phyloP scores from a whole-genome alignment of 176 grass and related monocot genomes.

The Canna indica region DNA sequence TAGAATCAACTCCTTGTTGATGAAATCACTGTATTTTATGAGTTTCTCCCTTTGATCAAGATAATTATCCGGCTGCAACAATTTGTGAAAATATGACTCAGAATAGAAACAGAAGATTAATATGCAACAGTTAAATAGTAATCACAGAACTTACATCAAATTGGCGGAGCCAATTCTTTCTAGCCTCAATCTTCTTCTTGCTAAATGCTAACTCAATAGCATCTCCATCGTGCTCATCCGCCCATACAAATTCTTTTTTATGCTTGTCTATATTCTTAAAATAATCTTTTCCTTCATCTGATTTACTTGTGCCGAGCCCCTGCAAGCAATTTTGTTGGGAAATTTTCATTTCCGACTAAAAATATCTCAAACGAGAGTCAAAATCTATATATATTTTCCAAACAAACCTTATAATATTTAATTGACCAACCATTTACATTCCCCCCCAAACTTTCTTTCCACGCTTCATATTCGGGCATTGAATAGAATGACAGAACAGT shows the following conservation, averaged over 20 bases:
- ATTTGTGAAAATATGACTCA: neutral
- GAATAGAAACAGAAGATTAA: neutral
- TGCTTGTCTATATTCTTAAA: conserved; percentile 34
- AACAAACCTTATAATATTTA: conserved; percentile 81
- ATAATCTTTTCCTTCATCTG: conserved; percentile 53
- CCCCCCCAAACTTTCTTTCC: conserved; percentile 52
- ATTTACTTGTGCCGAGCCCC: conserved; percentile 85
- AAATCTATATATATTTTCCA: neutral
- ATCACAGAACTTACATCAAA: conserved; percentile 53
- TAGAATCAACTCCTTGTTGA: conserved; percentile 87
- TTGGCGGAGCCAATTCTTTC: conserved; percentile 69
- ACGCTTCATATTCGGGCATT: conserved; percentile 84
- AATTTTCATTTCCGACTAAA: neutral
- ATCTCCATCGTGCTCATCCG: conserved; percentile 38
- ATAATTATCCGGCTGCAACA: conserved; percentile 59
- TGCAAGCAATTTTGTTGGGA: conserved; percentile 5
- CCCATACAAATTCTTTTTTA: conserved; percentile 72
- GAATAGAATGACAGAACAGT: conserved; percentile 49
- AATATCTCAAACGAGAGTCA: neutral
- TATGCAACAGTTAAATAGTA: neutral
- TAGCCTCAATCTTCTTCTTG: conserved; percentile 67
- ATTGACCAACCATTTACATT: conserved; percentile 54
- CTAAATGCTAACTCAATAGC: conserved; percentile 84
- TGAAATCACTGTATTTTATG: conserved; percentile 84
- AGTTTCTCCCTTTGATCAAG: conserved; percentile 42